Base-by-base conservation (phyloP, 208 protist genomes). In the Trypanosoma vivax region DNA sequence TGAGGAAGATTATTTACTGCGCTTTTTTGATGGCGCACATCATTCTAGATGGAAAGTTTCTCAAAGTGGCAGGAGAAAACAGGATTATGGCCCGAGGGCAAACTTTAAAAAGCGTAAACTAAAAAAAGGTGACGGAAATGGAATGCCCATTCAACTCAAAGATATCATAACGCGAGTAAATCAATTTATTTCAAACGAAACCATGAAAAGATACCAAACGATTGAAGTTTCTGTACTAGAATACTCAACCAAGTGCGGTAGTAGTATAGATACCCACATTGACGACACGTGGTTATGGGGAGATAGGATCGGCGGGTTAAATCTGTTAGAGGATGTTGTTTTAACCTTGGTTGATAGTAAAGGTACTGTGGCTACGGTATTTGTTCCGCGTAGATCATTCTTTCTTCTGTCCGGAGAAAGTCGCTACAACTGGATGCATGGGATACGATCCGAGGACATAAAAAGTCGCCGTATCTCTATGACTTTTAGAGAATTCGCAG, bases 271-370 rank as follows among this genome's bases (percentile, higher is more conserved):
- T 56, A 83, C 85, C 11, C 88, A 95, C 31, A 62, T 95, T 25
- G 88, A 95, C 61, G 88, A 95, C 56, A 89, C 82, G 3, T 95
- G 88, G 85, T 48, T 92, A n/a, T 95, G 88, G 85, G 88, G 88
- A 19, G 61, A 85, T 37, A 67, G 88, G 24, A 82, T 95, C 53
- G 78, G 59, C 18, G 84, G 88, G 0, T 27, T 89, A 24, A 93
- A 90, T 68, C 40, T 95, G 21, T 49, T 83, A 19, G 66, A 68
- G 5, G 65, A 88, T 21, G 74, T 74, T 35, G 56, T 64, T 9
- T 84, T 95, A 55, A 91, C 85, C 0, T 95, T 95, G 67, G 82
- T 94, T n/a, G 70, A 72, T 24, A 38, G 24, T 16, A 43, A 77
- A 0, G 76, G 65, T 30, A 45, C 60, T 18, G 63, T 57, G 23